Conservation (phyloP, 2,329 filamentous ascomycete genomes). For the Aspergillus pseudonomiae region DNA sequence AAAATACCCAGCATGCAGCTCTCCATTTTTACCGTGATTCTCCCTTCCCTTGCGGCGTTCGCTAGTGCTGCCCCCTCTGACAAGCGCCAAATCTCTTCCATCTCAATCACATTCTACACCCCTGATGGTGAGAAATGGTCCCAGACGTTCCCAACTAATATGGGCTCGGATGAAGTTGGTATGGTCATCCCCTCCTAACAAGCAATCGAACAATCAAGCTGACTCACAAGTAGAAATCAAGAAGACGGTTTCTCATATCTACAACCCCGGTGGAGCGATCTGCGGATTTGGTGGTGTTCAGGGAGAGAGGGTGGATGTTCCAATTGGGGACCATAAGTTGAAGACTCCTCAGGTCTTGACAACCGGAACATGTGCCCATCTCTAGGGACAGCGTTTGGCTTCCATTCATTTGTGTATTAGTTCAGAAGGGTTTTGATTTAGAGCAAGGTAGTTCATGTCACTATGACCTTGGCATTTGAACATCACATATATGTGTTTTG, state of each 20-base stretch:
- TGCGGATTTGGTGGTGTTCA: conserved; percentile 3
- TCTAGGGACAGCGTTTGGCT: background rate
- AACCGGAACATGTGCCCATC: background rate
- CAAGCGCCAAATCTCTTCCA: conserved; percentile 5
- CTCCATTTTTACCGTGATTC: background rate
- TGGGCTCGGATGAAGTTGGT: background rate
- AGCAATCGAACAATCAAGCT: background rate
- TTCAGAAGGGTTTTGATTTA: background rate
- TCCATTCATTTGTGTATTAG: background rate
- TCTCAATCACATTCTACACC: conserved; percentile 6
- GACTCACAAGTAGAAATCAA: background rate
- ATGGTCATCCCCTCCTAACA: background rate
- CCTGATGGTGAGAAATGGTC: background rate
- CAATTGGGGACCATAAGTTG: conserved; percentile 5
- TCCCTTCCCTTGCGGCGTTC: background rate
- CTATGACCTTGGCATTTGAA: too few relatives aligned
- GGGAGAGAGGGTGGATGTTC: conserved; percentile 1
- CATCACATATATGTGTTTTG: too few relatives aligned
- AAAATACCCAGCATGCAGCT: background rate
- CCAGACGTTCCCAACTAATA: conserved; percentile 5
- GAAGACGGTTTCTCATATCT: background rate
- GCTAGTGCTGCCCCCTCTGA: conserved; percentile 1
- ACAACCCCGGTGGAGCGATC: conserved; percentile 11
- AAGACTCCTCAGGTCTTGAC: conserved; percentile 3
- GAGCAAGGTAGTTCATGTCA: background rate